Conservation (phyloP, 2,329 filamentous ascomycete genomes). For the Geoglossum cookeanum region DNA sequence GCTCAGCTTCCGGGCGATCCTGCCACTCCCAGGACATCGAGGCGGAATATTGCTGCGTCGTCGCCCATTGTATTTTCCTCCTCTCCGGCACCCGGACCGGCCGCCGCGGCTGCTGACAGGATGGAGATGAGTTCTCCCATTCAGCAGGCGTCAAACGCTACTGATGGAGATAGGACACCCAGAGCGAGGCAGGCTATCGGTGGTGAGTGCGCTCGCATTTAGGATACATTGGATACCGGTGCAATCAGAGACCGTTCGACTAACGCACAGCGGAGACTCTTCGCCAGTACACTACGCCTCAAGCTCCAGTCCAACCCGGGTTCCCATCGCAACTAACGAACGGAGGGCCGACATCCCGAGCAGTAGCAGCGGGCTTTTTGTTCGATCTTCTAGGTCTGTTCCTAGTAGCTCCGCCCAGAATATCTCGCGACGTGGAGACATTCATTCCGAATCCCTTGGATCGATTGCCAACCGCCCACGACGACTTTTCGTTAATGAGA, state of each 20-base stretch:
- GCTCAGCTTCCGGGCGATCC: slow-evolving; percentile 9
- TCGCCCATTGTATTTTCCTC: slow-evolving; percentile 66
- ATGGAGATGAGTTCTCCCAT: slow-evolving; percentile 31
- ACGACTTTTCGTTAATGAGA: slow-evolving; percentile 43
- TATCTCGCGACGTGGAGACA: slow-evolving; percentile 59
- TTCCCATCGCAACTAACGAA: slow-evolving; percentile 29
- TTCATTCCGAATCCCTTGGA: slow-evolving; percentile 58
- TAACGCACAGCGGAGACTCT: slow-evolving; percentile 41
- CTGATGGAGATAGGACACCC: slow-evolving; percentile 48
- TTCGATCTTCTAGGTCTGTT: slow-evolving; percentile 39
- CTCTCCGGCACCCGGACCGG: slow-evolving; percentile 31
- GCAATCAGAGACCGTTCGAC: slow-evolving; percentile 1
- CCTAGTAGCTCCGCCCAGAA: slow-evolving; percentile 26
- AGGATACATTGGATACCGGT: neutral
- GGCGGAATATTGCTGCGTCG: slow-evolving; percentile 35
- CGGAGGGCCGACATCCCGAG: slow-evolving; percentile 55
- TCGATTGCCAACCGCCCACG: slow-evolving; percentile 32
- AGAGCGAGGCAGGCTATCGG: slow-evolving; percentile 43
- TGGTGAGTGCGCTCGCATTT: slow-evolving; percentile 30
- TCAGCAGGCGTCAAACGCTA: slow-evolving; percentile 21
- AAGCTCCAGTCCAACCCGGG: slow-evolving; percentile 68
- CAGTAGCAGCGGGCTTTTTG: slow-evolving; percentile 74
- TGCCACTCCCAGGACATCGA: slow-evolving; percentile 27
- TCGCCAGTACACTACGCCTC: slow-evolving; percentile 83
- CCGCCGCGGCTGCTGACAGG: slow-evolving; percentile 21